These are phyloP conservation scores for Celoporthe dispersa DNA, from an alignment of 2,329 filamentous ascomycete species.

Conservation along the genomic window DNA sequence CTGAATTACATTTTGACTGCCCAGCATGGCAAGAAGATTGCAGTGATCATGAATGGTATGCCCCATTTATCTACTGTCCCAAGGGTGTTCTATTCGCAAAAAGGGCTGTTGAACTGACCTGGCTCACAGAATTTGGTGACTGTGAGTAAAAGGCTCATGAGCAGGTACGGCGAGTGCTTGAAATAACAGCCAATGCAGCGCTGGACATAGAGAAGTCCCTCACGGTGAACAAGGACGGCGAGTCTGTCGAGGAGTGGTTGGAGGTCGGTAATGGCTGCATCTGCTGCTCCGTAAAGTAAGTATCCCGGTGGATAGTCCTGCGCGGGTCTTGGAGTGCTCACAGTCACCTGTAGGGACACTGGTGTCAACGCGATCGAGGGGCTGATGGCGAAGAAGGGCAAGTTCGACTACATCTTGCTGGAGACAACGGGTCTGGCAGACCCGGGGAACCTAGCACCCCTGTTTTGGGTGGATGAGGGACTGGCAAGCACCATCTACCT, in stretches of 20 bases:
- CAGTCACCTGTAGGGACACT: constrained; percentile 65
- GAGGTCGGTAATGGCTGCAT: constrained; percentile 97
- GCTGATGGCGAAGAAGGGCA: constrained; percentile 89
- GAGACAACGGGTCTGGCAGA: constrained; percentile 96
- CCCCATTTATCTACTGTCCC: background rate
- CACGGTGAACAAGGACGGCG: constrained; percentile 82
- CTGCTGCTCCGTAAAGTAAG: constrained; percentile 93
- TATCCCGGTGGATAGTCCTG: background rate
- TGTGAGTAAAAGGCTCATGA: constrained; percentile 57
- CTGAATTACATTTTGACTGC: constrained; percentile 96
- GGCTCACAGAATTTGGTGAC: constrained; percentile 72
- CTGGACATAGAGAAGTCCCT: constrained; percentile 95
- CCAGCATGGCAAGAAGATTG: constrained; percentile 96
- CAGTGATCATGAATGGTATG: constrained; percentile 89
- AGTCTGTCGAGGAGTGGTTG: constrained; percentile 91
- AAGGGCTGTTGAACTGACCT: constrained; percentile 25
- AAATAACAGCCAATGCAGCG: constrained; percentile 52
- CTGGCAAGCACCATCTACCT: constrained; percentile 94
- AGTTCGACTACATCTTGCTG: constrained; percentile 96
- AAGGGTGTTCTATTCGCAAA: background rate
- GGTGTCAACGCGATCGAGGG: constrained; percentile 95
- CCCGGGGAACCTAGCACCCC: constrained; percentile 89
- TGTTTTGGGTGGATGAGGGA: constrained; percentile 98
- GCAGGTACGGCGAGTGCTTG: constrained; percentile 25
- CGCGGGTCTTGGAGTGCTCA: background rate